phyloP scores from a whole-genome alignment of 345 rosid species.

The Gossypioides kirkii region DNA sequence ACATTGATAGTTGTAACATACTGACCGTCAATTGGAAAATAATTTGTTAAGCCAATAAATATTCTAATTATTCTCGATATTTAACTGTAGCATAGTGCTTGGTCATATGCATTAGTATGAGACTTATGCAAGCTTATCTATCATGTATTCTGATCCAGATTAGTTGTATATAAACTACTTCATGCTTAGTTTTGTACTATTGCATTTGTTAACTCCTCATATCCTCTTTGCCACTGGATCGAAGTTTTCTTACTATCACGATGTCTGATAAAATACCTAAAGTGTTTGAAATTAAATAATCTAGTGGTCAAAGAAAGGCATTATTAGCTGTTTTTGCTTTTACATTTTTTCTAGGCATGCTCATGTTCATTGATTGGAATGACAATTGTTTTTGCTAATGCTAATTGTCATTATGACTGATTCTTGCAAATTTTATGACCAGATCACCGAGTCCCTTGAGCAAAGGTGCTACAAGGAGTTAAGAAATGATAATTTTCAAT shows the following conservation, averaged over 20 bases:
- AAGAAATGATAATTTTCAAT: slow-evolving; percentile 76
- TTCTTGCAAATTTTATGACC: slow-evolving; percentile 28
- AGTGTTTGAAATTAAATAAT: background rate
- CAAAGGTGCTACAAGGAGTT: slow-evolving; percentile 98
- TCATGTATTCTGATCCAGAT: background rate
- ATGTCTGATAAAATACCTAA: background rate
- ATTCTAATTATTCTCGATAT: background rate
- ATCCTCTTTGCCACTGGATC: background rate
- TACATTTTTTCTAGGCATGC: background rate
- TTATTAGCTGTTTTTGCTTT: background rate
- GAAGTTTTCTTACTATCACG: background rate
- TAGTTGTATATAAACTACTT: background rate
- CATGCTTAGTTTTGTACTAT: background rate
- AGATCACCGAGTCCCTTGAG: slow-evolving; percentile 83
- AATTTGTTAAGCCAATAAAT: background rate
- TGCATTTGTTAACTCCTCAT: background rate
- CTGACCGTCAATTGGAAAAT: background rate
- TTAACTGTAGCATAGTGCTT: background rate
- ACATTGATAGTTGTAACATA: background rate
- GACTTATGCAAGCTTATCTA: background rate
- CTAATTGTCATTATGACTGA: background rate
- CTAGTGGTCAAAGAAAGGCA: background rate
- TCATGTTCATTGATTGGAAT: background rate
- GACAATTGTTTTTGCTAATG: background rate
- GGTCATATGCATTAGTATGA: background rate